phyloP scores from a whole-genome alignment of 2,329 filamentous ascomycete genomes.

The Xylariaceae sp. region DNA sequence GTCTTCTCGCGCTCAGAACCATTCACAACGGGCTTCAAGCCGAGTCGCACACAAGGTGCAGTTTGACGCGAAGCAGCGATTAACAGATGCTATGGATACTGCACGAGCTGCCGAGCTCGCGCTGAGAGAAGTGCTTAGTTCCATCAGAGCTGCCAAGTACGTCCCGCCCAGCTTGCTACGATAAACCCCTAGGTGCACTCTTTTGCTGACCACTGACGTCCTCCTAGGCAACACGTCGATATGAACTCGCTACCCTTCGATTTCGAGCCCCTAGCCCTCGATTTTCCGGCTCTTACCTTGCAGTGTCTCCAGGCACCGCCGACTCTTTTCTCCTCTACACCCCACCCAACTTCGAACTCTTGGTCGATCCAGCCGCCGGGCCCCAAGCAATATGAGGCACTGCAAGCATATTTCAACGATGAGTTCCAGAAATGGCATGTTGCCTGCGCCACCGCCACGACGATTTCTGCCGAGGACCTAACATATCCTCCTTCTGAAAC shows the following conservation, averaged over 20 bases:
- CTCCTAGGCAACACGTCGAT: slow-evolving; percentile 48
- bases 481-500: slow-evolving; percentile 41
- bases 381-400: slow-evolving; percentile 65
- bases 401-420: slow-evolving; percentile 60
- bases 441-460: slow-evolving; percentile 45
- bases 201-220: slow-evolving; percentile 16
- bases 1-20: slow-evolving; percentile 28
- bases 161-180: slow-evolving; percentile 26
- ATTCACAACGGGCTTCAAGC: slow-evolving; percentile 40
- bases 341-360: slow-evolving; percentile 69
- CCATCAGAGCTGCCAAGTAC: slow-evolving; percentile 72
- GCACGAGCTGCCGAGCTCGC: slow-evolving; percentile 79
- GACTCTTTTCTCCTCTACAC: slow-evolving; percentile 74
- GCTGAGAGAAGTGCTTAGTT: slow-evolving; percentile 73
- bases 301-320: slow-evolving; percentile 70
- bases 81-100: slow-evolving; percentile 69
- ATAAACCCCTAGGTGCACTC: slow-evolving; percentile 7
- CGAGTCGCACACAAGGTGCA: slow-evolving; percentile 53
- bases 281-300: slow-evolving; percentile 79
- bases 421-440: slow-evolving; percentile 63
- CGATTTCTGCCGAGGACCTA: slow-evolving; percentile 45
- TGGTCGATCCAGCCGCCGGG: slow-evolving; percentile 77
- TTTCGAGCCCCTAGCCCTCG: slow-evolving; percentile 79
- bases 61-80: slow-evolving; percentile 57
- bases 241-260: slow-evolving; percentile 58